A percentile compares a stretch with the other conserved stretches of the same genome.
These are phyloP conservation scores for Coelastrella sp. DNA, from an alignment of 139 green algal species.

Conservation along the genomic window DNA sequence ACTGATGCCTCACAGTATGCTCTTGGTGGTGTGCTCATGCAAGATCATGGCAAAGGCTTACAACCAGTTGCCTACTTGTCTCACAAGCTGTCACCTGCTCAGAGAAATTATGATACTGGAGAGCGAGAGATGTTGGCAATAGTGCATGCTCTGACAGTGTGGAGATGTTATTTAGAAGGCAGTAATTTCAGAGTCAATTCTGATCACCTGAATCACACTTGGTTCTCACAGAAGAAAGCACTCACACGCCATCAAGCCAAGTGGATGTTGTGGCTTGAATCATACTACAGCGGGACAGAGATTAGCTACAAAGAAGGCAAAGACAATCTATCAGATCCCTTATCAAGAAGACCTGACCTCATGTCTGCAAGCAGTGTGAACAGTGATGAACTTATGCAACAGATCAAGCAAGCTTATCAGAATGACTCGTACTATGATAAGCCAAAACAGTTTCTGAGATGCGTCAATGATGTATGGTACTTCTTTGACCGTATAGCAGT, in stretches of 20 bases:
- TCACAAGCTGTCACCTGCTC: conserved; percentile 50
- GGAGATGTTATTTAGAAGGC: conserved; percentile 58
- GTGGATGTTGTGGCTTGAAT: too few relatives aligned
- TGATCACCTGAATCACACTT: conserved; percentile 43
- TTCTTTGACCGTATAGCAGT: too few relatives aligned
- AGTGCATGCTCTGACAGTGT: conserved; percentile 46
- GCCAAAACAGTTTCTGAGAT: too few relatives aligned
- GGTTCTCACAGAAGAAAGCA: conserved; percentile 40
- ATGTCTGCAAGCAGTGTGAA: neutral
- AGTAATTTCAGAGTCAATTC: neutral
- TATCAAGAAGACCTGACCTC: neutral
- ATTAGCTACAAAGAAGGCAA: conserved; percentile 32
- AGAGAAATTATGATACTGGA: conserved; percentile 59
- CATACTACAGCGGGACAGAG: conserved; percentile 45
- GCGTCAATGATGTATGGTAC: too few relatives aligned
- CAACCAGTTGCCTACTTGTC: too few relatives aligned
- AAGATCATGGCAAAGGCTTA: too few relatives aligned
- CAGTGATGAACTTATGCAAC: too few relatives aligned
- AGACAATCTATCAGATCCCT: too few relatives aligned
- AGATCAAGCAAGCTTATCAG: too few relatives aligned
- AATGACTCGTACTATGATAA: too few relatives aligned
- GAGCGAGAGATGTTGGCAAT: conserved; percentile 67
- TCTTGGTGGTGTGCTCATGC: conserved; percentile 54
- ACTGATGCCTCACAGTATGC: conserved; percentile 50
- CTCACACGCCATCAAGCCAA: conserved; percentile 48